A percentile compares a stretch with the other conserved stretches of the same genome.
Conservation (phyloP, 2,329 filamentous ascomycete species). For the Penicillium sp. region DNA sequence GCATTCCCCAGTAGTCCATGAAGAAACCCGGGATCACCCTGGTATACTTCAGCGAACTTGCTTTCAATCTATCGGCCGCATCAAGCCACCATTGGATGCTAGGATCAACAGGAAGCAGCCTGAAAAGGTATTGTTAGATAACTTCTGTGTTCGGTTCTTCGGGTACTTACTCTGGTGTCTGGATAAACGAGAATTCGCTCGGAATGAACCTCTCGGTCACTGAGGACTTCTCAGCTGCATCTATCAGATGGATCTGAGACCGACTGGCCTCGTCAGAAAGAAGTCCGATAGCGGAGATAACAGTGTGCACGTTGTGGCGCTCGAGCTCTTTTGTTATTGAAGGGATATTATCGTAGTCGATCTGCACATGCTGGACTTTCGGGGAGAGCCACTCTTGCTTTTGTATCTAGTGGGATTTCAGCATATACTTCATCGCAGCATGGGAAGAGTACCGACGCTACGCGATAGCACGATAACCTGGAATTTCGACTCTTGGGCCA, state of each 20-base stretch:
- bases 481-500: conserved; percentile 32
- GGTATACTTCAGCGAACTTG: conserved; percentile 38
- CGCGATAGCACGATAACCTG: conserved; percentile 42
- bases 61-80: conserved; percentile 27
- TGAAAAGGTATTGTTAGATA: conserved; percentile 3
- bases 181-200: conserved; percentile 40
- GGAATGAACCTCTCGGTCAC: conserved; percentile 42
- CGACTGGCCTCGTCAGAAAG: conserved; percentile 25
- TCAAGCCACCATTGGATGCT: conserved; percentile 31
- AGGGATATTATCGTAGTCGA: conserved; percentile 34
- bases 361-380: conserved; percentile 17
- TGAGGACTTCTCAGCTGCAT: conserved; percentile 39
- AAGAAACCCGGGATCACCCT: conserved; percentile 43
- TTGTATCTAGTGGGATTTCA: background rate
- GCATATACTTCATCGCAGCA: background rate
- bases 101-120: conserved; percentile 26
- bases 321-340: conserved; percentile 27
- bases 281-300: conserved; percentile 43
- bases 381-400: conserved; percentile 5
- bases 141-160: background rate
- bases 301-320: conserved; percentile 41
- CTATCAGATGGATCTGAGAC: conserved; percentile 43
- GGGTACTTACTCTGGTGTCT: conserved; percentile 28
- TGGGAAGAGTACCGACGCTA: conserved; percentile 27
- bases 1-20: conserved; percentile 45